Evolutionary conservation across 1,284 basidiomycete species (phyloP), one percentile per base, ranked within the genome.

Genomic region (Mycena sp.): DNA sequence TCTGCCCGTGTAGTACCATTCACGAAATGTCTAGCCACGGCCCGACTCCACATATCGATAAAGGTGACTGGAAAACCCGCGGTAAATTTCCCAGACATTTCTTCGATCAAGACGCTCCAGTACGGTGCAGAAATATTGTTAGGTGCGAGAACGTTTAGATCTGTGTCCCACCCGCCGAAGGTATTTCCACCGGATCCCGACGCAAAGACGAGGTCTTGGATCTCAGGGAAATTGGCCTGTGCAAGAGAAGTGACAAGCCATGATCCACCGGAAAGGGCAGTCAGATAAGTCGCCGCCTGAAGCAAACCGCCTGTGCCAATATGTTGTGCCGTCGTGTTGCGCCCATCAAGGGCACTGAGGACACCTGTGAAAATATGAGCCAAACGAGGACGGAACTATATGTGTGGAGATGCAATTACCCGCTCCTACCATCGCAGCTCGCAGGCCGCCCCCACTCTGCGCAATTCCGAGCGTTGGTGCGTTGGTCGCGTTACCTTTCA

Each of bases 141-240:
- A 28, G 45, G 25, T 21, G 25, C 45, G 45, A 48, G 29, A 23
- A 48, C 25, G 29, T 48, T 28, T 28, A 48, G 29, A 48, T 48
- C 25, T 32, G 29, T 48, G 45, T 48, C 45, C 29, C 29, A 48
- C 45, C 29, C 25, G 25, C 25, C 45, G 21, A 48, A 41, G 40
- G 40, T 41, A 41, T 41, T 35, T 35, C 32, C 32, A 35, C 32
- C 40, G 40, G 40, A 41, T 41, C 40, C 40, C 40, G 25, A 35
- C 14, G 32, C 32, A 32, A 52, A 52, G 29, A 52, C 35, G 23
- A 52, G 29, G 50, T 52, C 29, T 25, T 32, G 35, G 17, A 52
- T 52, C 50, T 25, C 30, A 32, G 50, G 50, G 29, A 52, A 52
- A 38, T 52, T 38, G 35, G 50, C 50, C 50, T 52, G 50, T 25